Evolutionary conservation across 441 rosid genomes (phyloP).

Genomic region (California macrophylla): DNA sequence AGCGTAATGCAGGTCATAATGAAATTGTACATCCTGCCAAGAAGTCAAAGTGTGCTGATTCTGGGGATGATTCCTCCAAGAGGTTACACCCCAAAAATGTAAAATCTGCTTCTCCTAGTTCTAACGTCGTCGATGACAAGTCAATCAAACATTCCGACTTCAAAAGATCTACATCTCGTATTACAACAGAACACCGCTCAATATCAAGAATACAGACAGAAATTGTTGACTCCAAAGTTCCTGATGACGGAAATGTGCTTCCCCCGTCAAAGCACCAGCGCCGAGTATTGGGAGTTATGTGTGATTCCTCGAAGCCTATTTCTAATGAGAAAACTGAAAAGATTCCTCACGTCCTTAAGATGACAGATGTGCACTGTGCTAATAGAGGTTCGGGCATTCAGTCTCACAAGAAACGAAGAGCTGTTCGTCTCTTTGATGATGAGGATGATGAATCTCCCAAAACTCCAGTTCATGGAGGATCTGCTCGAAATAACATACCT

Average conservation of each 20-base stretch:
- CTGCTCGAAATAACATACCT: constrained; percentile 27
- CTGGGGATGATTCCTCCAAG: constrained; percentile 28
- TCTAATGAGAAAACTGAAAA: constrained; percentile 40
- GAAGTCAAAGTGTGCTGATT: constrained; percentile 36
- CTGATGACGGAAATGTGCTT: constrained; percentile 57
- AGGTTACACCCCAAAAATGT: constrained; percentile 20
- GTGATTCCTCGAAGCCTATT: constrained; percentile 33
- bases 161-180: constrained; percentile 20
- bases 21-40: constrained; percentile 43
- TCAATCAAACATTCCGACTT: constrained; percentile 26
- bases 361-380: constrained; percentile 23
- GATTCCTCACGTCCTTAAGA: constrained; percentile 30
- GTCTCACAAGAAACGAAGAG: constrained; percentile 63
- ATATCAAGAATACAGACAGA: constrained; percentile 37
- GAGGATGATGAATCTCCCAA: constrained; percentile 68
- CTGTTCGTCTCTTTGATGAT: constrained; percentile 68
- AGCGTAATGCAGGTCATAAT: constrained; percentile 26
- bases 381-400: constrained; percentile 31
- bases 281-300: constrained; percentile 50
- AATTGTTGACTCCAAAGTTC: constrained; percentile 21
- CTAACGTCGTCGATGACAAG: constrained; percentile 28
- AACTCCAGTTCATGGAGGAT: constrained; percentile 87
- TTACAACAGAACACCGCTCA: constrained; percentile 30
- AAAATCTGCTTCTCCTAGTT: constrained; percentile 27
- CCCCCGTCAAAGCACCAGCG: constrained; percentile 51